phyloP scores from a whole-genome alignment of 2,329 filamentous ascomycete genomes.

The Dactylonectria macrodidyma region DNA sequence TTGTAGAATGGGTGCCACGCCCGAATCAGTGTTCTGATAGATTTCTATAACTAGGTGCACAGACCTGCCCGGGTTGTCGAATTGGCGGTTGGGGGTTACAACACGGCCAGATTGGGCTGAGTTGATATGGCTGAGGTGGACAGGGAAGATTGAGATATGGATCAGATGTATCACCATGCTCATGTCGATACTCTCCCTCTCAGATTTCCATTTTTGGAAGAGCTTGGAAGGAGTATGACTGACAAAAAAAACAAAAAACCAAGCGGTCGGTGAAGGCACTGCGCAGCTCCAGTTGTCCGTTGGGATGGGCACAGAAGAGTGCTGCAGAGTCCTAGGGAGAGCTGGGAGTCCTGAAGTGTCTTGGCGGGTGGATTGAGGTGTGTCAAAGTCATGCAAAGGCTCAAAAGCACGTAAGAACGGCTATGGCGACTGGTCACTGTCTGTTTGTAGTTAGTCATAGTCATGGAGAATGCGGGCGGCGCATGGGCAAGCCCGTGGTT shows the following conservation, averaged over 20 bases:
- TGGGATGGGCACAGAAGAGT: no score
- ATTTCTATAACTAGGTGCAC: not conserved
- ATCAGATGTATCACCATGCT: not conserved
- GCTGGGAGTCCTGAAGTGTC: slow-evolving; percentile 7
- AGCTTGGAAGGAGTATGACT: not conserved
- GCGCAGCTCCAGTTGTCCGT: no score
- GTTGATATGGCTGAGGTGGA: not conserved
- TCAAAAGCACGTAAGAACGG: slow-evolving; percentile 10
- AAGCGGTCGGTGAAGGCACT: not conserved
- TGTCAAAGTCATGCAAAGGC: slow-evolving; percentile 49
- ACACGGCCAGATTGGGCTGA: no score
- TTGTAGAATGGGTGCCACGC: not conserved
- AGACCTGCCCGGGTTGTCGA: no score
- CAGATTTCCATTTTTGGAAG: not conserved
- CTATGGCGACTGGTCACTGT: not conserved
- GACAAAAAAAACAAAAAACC: not conserved
- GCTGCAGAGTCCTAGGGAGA: not conserved
- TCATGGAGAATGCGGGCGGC: slow-evolving; percentile 25
- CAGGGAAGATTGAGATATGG: not conserved
- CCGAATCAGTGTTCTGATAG: no score
- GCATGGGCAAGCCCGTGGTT: slow-evolving; percentile 3
- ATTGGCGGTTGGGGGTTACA: no score
- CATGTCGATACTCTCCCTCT: not conserved
- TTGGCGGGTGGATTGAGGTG: slow-evolving; percentile 41
- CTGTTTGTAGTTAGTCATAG: slow-evolving; percentile 43